These are phyloP conservation scores for Nyssa sinensis DNA, from an alignment of 148 eudicot genomes.

Conservation along the genomic window DNA sequence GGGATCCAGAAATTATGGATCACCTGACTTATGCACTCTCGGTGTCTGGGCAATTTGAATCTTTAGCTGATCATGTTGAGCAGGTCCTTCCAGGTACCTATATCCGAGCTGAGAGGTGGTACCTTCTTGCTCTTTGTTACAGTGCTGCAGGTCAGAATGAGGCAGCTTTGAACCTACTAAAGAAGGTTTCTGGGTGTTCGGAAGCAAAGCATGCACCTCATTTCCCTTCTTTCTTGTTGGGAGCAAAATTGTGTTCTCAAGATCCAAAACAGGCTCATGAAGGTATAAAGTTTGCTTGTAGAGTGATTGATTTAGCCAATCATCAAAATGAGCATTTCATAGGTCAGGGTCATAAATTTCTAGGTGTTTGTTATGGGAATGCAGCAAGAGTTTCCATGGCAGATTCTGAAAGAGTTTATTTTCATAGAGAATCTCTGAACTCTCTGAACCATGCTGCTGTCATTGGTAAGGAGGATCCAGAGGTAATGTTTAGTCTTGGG, in stretches of 20 bases:
- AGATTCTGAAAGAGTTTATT: slow-evolving; percentile 48
- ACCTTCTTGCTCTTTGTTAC: slow-evolving; percentile 86
- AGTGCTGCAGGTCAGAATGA: slow-evolving; percentile 70
- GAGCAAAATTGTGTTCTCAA: slow-evolving; percentile 74
- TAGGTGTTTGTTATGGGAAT: slow-evolving; percentile 80
- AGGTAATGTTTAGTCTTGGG: slow-evolving; percentile 56
- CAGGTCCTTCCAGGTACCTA: slow-evolving; percentile 72
- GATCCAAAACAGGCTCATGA: slow-evolving; percentile 52
- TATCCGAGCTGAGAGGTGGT: slow-evolving; percentile 78
- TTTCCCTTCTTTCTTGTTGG: slow-evolving; percentile 62
- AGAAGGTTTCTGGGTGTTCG: slow-evolving; percentile 57
- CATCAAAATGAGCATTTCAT: slow-evolving; percentile 50
- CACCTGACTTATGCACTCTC: slow-evolving; percentile 82
- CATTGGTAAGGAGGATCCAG: slow-evolving; percentile 50
- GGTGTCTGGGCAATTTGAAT: slow-evolving; percentile 60
- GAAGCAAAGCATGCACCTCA: slow-evolving; percentile 60
- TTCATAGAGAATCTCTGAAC: slow-evolving; percentile 48
- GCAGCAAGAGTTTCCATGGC: slow-evolving; percentile 59
- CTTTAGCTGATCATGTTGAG: slow-evolving; percentile 70
- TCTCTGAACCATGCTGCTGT: slow-evolving; percentile 43
- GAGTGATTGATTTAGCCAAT: slow-evolving; percentile 41
- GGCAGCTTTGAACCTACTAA: slow-evolving; percentile 60
- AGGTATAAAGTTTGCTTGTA: slow-evolving; percentile 59
- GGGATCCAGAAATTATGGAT: slow-evolving; percentile 72
- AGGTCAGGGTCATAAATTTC: slow-evolving; percentile 62